Evolutionary conservation across 768 basidiomycete species (phyloP), one percentile per base, ranked within the genome.

Genomic region (Russula ochroleuca): DNA sequence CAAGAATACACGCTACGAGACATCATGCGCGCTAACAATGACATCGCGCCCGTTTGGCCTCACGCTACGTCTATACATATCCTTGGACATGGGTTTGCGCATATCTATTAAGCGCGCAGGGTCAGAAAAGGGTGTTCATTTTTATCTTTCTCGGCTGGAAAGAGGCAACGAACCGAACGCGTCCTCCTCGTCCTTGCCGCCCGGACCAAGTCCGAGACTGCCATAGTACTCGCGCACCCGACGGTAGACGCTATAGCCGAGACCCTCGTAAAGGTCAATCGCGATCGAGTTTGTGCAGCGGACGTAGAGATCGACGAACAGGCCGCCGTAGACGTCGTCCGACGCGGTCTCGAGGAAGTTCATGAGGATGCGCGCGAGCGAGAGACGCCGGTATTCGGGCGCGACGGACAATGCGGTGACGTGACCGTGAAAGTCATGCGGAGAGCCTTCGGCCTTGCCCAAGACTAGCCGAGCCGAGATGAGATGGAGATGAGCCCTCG

Each of bases 241-340:
- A 31, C 94, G 79, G 75, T 89, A 98, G 14, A 98, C 93, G 70
- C 89, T 92, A 70, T 99, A 99, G 13, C 92, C 95, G 72, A 98
- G 77, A 45, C 85, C 81, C 73, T 98, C 93, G 71, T 98, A 98
- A 88, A 99, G 89, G 21, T 78, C 80, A 63, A 96, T 91, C 21
- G 96, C 97, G 23, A 93, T 79, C 2, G 75, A 69, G 69, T 96
- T 97, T 63, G 86, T 86, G 70, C 91, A 94, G 57, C 97, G 85
- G 61, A 98, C 96, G 72, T 94, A 98, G 23, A 99, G 82, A 75
- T 98, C 97, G 53, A 98, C 94, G 70, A 96, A 98, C 81, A 85
- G 90, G 3, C 87, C 91, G 66, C 83, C 83, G 78, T 94, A 90
- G 28, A 80, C 81, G 63, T 85, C 81, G 73, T 94, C 88, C 1